phyloP scores from a whole-genome alignment of 805 yeast species.

The Yarrowia osloensis region DNA sequence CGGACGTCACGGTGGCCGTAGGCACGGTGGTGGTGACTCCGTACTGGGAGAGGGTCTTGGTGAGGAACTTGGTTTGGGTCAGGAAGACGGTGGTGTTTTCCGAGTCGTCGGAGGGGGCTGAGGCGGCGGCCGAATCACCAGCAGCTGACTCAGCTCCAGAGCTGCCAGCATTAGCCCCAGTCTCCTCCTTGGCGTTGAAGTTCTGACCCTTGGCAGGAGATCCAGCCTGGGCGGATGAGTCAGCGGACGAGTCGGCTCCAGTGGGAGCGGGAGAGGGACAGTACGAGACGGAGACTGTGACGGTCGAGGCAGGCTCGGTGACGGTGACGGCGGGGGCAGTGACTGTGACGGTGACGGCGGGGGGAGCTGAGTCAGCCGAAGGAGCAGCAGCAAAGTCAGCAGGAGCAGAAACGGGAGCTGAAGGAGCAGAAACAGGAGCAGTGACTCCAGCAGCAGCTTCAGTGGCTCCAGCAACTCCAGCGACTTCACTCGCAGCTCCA shows the following conservation, averaged over 20 bases:
- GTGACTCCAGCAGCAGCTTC: background rate
- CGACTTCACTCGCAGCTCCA: slow-evolving; percentile 5
- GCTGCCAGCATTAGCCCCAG: no score
- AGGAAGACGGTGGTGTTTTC: slow-evolving; percentile 17
- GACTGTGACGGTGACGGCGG: background rate
- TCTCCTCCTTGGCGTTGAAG: slow-evolving; percentile 3
- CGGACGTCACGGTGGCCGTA: slow-evolving; percentile 15
- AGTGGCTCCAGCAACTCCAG: background rate
- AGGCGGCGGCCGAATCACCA: background rate
- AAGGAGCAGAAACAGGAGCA: background rate
- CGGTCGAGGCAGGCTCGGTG: slow-evolving; percentile 17
- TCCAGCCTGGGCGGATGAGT: background rate
- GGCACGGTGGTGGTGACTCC: slow-evolving; percentile 25
- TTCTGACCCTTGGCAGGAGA: background rate
- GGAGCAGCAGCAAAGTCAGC: background rate
- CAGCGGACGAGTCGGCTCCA: background rate
- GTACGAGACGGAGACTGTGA: slow-evolving; percentile 22
- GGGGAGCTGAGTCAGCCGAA: background rate
- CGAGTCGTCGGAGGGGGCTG: background rate
- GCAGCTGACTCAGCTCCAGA: no score
- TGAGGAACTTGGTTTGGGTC: slow-evolving; percentile 16
- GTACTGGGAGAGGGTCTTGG: slow-evolving; percentile 25
- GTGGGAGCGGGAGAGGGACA: slow-evolving; percentile 18
- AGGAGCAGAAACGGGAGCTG: background rate
- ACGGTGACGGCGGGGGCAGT: slow-evolving; percentile 26